Evolutionary conservation across 2,329 filamentous ascomycete genomes (phyloP), one percentile per base, ranked within the genome.

Genomic region (Tolypocladium album): DNA sequence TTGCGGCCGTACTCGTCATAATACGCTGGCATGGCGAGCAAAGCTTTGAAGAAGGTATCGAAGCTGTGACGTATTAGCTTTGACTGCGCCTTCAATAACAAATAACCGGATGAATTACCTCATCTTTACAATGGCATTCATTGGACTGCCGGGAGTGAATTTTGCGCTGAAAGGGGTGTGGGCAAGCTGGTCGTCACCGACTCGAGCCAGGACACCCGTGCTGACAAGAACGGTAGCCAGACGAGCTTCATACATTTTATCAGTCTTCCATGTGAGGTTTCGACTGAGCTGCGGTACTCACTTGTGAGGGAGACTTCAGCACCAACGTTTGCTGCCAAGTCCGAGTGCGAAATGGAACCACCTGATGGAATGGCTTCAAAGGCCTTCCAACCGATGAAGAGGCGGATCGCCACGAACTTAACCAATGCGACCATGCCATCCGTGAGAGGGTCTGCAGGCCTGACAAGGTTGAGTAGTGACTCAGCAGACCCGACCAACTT

Each of bases 351-450:
- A 17, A 74, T 69, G 1, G 60, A 39, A 1, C 64, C 69, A 0
- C 66, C 64, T 2, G 56, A 20, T 0, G 72, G 71, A 24, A 76
- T 71, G 1, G 60, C 55, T 8, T 71, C 69, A 56, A 75, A 74
- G 0, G 63, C 67, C 11, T 66, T 64, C 70, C 72, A 73, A 43
- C 69, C 64, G 36, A 68, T 60, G 57, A 74, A 73, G 4, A 73
- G 60, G 1, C 65, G 64, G 8, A 68, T 55, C 3, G 66, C 67
- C 2, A 60, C 27, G 39, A 60, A 55, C 40, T 57, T 36, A 17
- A 50, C n/a, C 27, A 60, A 22, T 6, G 22, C 1, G 20, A 57
- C 63, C 15, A 69, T 61, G 7, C 64, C 45, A 6, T 60, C 62
- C 53, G 64, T 59, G 4, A 59, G 20, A 4, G 55, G 39, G 24